Base-by-base conservation (phyloP, 208 protist species). In the Zelonia costaricensis region DNA sequence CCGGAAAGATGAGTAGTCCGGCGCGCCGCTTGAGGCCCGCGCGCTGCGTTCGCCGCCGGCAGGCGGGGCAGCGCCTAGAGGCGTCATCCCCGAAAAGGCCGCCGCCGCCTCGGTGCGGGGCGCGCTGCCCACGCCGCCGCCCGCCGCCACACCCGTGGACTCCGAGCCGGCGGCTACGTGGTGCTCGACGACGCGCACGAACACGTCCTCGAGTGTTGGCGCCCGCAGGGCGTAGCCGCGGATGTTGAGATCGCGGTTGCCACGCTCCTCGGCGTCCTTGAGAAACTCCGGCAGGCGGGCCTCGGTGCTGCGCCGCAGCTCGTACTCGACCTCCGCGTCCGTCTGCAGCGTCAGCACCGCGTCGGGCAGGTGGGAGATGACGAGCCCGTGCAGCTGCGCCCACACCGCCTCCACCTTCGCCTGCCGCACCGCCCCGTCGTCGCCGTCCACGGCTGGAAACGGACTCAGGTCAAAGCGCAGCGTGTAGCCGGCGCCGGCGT, bases 131-230 rank as follows among this genome's bases (percentile, higher is more conserved):
- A 35, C 48, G 9, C 6, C 45, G 20, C 23, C 30, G 53, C 44
- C 15, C 27, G n/a, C n/a, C n/a, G n/a, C n/a, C n/a, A n/a, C n/a
- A n/a, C n/a, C n/a, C n/a, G n/a, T n/a, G n/a, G n/a, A 54, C 22
- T 22, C 10, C 15, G 10, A 22, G 5, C 13, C 33, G 6, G 62
- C 25, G n/a, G 54, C 27, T 9, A 63, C 39, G n/a, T 60, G 54
- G 23, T 73, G 42, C 42, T 76, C 59, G 4, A 76, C 52, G 27
- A 93, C 68, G 10, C 58, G 62, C 49, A 95, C 28, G 43, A 95
- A 93, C 9, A 93, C 80, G 42, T 93, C 79, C 65, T 95, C 86
- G 20, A 95, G 60, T 30, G 93, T 93, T 4, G 82, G 68, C 5
- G 74, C 82, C 43, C 64, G 68, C 18, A 95, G 36, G 22, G 82